Percentiles rank a stretch among this genome's conserved stretches.
These are phyloP conservation scores for Ammopiptanthus mongolicus DNA, from an alignment of 306 rosid species.

Conservation along the genomic window DNA sequence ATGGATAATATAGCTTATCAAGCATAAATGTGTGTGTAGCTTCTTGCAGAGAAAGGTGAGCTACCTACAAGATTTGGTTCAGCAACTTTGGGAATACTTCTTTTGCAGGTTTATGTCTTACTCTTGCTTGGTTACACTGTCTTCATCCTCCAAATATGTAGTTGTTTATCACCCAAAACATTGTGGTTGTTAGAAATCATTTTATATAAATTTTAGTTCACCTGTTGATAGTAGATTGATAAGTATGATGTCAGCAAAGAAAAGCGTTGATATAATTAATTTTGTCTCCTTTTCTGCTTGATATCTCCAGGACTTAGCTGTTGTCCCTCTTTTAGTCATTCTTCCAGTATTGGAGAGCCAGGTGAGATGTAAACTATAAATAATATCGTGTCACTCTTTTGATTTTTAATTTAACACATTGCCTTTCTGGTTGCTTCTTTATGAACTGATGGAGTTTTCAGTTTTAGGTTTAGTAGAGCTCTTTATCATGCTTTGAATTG, in stretches of 20 bases:
- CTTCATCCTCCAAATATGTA: slow-evolving; percentile 14
- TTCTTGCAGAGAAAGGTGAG: slow-evolving; percentile 99
- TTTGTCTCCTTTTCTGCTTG: slow-evolving; percentile 32
- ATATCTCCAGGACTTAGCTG: slow-evolving; percentile 92
- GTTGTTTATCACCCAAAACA: neutral
- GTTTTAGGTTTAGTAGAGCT: neutral
- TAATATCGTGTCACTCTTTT: neutral
- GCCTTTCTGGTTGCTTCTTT: slow-evolving; percentile 1
- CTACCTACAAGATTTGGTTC: slow-evolving; percentile 98
- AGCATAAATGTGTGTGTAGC: slow-evolving; percentile 52
- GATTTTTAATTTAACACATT: neutral
- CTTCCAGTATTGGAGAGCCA: slow-evolving; percentile 98
- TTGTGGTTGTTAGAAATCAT: neutral
- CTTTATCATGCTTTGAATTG: neutral
- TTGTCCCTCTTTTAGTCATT: slow-evolving; percentile 92
- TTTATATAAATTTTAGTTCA: slow-evolving; percentile 15
- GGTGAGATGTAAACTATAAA: slow-evolving; percentile 48
- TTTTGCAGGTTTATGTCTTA: slow-evolving; percentile 67
- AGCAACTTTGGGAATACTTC: slow-evolving; percentile 96
- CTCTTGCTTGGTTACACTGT: slow-evolving; percentile 17
- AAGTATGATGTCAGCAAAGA: slow-evolving; percentile 21
- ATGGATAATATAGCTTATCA: slow-evolving; percentile 28
- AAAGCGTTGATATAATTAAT: slow-evolving; percentile 12
- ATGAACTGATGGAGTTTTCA: neutral
- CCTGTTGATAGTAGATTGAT: slow-evolving; percentile 22